phyloP scores from a whole-genome alignment of 1,139 yeast species.

The Hanseniaspora sp. region DNA sequence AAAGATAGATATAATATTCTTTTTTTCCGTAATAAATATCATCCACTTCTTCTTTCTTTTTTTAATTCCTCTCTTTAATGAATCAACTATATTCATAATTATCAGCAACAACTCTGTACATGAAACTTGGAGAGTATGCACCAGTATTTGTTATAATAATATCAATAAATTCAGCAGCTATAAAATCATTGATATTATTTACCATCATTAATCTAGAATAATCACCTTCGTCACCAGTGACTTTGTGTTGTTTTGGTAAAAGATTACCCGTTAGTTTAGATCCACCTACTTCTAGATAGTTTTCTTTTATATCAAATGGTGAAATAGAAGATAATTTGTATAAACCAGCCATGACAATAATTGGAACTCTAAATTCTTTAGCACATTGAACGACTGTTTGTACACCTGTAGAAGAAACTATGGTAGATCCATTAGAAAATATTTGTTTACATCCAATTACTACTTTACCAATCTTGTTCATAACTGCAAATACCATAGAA shows the following conservation, averaged over 20 bases:
- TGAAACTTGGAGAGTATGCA: slow-evolving; percentile 92
- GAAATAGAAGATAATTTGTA: slow-evolving; percentile 88
- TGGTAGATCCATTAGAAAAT: slow-evolving; percentile 91
- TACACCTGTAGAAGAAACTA: slow-evolving; percentile 72
- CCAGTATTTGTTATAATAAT: slow-evolving; percentile 91
- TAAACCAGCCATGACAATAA: slow-evolving; percentile 86
- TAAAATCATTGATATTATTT: slow-evolving; percentile 85
- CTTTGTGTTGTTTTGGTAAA: slow-evolving; percentile 26
- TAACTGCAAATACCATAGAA: slow-evolving; percentile 82
- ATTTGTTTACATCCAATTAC: slow-evolving; percentile 85
- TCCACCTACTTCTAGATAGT: slow-evolving; percentile 81
- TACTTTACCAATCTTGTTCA: slow-evolving; percentile 96
- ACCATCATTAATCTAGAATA: slow-evolving; percentile 59
- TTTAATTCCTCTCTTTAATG: slow-evolving; percentile 24
- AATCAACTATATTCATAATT: slow-evolving; percentile 74
- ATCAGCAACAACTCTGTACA: slow-evolving; percentile 89
- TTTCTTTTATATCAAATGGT: slow-evolving; percentile 78
- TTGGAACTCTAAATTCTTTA: slow-evolving; percentile 87
- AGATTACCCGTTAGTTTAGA: slow-evolving; percentile 36
- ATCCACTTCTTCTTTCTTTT: not conserved
- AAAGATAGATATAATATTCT: not conserved
- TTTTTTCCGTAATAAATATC: not conserved
- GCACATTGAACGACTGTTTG: slow-evolving; percentile 94
- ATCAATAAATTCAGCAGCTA: slow-evolving; percentile 89
- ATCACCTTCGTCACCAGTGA: slow-evolving; percentile 29